phyloP scores from a whole-genome alignment of 179 eudicot genomes.

The Beta macrorhiza region DNA sequence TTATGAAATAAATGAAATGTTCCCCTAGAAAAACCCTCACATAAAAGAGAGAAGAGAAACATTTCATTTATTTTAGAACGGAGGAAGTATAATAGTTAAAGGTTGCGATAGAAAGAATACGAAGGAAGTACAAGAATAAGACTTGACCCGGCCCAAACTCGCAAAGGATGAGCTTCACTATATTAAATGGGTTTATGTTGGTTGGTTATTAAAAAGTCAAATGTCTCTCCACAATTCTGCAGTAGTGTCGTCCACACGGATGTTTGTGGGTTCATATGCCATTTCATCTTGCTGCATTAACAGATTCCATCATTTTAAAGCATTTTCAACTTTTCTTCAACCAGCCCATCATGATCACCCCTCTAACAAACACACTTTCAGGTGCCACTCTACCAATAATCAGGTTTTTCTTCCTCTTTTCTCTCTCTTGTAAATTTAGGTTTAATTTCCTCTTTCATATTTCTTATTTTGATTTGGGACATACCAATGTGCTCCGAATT shows the following conservation, averaged over 20 bases:
- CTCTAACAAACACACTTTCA: background rate
- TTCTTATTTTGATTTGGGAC: too few species aligned
- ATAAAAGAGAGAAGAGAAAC: too few species aligned
- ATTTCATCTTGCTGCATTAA: conserved; percentile 5
- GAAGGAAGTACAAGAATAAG: too few species aligned
- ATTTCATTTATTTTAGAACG: too few species aligned
- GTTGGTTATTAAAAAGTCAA: background rate
- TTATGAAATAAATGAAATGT: too few species aligned
- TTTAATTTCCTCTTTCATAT: background rate
- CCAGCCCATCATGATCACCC: background rate
- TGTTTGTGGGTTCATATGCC: conserved; percentile 19
- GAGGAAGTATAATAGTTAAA: too few species aligned
- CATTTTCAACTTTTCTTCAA: conserved; percentile 2
- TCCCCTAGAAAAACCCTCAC: too few species aligned
- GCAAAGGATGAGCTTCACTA: too few species aligned
- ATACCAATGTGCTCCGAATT: too few species aligned
- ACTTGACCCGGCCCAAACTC: too few species aligned
- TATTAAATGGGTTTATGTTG: too few species aligned
- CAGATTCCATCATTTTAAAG: background rate
- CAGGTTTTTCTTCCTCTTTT: conserved; percentile 16
- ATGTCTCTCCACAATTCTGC: background rate
- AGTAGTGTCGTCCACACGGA: conserved; percentile 12
- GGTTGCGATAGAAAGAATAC: too few species aligned
- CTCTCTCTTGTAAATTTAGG: background rate
- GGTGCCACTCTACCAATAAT: conserved; percentile 7